Evolutionary conservation across 495 filamentous ascomycete genomes (phyloP).

Genomic region (Lepraria neglecta): DNA sequence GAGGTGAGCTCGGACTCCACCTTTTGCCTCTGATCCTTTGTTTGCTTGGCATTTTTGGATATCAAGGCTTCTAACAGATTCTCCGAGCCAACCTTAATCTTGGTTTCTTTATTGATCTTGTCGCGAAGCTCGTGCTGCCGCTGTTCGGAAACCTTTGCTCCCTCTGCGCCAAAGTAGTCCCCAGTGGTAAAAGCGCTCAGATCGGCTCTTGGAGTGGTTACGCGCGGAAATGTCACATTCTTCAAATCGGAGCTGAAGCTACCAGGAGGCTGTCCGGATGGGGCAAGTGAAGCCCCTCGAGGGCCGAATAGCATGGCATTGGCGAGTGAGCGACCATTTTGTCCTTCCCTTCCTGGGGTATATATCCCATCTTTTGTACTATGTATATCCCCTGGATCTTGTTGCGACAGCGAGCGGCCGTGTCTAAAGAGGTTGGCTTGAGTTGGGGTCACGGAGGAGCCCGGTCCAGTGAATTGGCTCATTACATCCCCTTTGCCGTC

Average conservation of each 20-base stretch:
- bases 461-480: slow-evolving; percentile 51
- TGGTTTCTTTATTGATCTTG: slow-evolving; percentile 84
- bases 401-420: slow-evolving; percentile 47
- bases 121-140: slow-evolving; percentile 68
- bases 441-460: slow-evolving; percentile 62
- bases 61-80: slow-evolving; percentile 93
- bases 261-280: slow-evolving; percentile 64
- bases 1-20: slow-evolving; percentile 88
- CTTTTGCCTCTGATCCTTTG: slow-evolving; percentile 77
- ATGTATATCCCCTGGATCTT: slow-evolving; percentile 36
- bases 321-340: slow-evolving; percentile 49
- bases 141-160: slow-evolving; percentile 59
- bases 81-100: slow-evolving; percentile 95
- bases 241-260: slow-evolving; percentile 90
- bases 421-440: slow-evolving; percentile 57
- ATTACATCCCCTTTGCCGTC: slow-evolving; percentile 23
- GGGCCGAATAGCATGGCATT: slow-evolving; percentile 55
- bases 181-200: slow-evolving; percentile 43
- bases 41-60: slow-evolving; percentile 91
- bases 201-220: slow-evolving; percentile 63
- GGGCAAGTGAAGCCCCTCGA: slow-evolving; percentile 58
- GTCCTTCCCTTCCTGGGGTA: slow-evolving; percentile 40
- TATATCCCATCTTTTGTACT: slow-evolving; percentile 44
- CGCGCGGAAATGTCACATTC: slow-evolving; percentile 61
- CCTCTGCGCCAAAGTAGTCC: slow-evolving; percentile 57